phyloP scores from a whole-genome alignment of 805 yeast species.

The Hanseniaspora valbyensis region DNA sequence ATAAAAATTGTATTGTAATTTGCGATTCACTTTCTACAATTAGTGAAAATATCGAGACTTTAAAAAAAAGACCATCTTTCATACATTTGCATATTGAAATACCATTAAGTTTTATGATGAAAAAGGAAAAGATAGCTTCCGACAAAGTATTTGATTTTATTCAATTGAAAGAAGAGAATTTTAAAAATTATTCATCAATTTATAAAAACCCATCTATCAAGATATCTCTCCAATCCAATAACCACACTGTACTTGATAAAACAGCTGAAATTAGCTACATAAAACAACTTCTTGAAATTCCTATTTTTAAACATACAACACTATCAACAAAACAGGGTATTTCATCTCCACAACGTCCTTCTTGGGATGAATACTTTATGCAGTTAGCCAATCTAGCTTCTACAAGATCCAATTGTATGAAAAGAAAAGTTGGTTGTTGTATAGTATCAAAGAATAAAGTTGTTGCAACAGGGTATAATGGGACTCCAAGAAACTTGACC shows the following conservation, averaged over 20 bases:
- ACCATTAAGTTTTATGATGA: slow-evolving; percentile 39
- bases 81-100: slow-evolving; percentile 71
- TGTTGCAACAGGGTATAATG: slow-evolving; percentile 93
- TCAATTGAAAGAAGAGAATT: slow-evolving; percentile 12
- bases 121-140: slow-evolving; percentile 19
- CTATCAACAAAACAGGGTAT: not conserved
- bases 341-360: slow-evolving; percentile 45
- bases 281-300: slow-evolving; percentile 9
- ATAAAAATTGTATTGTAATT: slow-evolving; percentile 46
- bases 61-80: slow-evolving; percentile 70
- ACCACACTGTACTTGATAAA: not conserved
- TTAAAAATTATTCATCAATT: slow-evolving; percentile 31
- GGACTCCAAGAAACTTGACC: slow-evolving; percentile 78
- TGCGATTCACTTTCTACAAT: slow-evolving; percentile 37
- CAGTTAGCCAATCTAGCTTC: slow-evolving; percentile 87
- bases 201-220: slow-evolving; percentile 24
- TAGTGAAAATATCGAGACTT: slow-evolving; percentile 23
- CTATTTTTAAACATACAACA: not conserved
- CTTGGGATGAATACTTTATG: slow-evolving; percentile 97
- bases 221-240: not conserved
- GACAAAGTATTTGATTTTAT: not conserved
- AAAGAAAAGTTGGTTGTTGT: slow-evolving; percentile 93
- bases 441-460: slow-evolving; percentile 77
- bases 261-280: not conserved
- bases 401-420: slow-evolving; percentile 88